Evolutionary conservation across 768 basidiomycete genomes (phyloP).

Genomic region (Leucosporidium yakuticum): DNA sequence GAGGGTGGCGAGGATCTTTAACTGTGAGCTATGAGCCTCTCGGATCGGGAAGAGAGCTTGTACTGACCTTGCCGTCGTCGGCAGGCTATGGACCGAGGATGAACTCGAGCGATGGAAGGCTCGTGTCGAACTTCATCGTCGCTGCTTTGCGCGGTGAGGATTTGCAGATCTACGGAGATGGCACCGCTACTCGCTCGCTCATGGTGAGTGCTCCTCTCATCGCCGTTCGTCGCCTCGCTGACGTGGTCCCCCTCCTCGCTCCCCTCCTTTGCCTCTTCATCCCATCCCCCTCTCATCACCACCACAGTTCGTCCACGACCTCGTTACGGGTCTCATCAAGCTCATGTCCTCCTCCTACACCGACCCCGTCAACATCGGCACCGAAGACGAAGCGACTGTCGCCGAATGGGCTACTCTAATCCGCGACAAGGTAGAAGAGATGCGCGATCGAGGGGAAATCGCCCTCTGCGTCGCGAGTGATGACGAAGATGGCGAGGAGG

Average conservation of each 20-base stretch:
- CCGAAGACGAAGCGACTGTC: constrained; percentile 91
- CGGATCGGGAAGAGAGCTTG: constrained; percentile 47
- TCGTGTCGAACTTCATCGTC: constrained; percentile 98
- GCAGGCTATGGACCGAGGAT: constrained; percentile 44
- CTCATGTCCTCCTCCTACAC: constrained; percentile 77
- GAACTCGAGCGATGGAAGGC: constrained; percentile 95
- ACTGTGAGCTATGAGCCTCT: constrained; percentile 62
- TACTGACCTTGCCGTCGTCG: background rate
- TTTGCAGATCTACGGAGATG: constrained; percentile 58
- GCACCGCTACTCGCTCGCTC: constrained; percentile 33
- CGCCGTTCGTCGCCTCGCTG: background rate
- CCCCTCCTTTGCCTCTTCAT: background rate
- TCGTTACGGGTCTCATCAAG: constrained; percentile 84
- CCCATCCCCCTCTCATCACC: constrained; percentile 80
- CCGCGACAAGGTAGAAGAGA: constrained; percentile 83
- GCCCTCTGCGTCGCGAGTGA: constrained; percentile 1
- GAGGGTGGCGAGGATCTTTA: constrained; percentile 96
- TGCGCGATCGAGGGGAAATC: constrained; percentile 69
- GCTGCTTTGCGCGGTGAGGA: constrained; percentile 94
- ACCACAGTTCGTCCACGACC: constrained; percentile 97
- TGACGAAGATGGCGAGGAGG: background rate
- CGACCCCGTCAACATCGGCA: constrained; percentile 93
- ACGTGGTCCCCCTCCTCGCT: background rate
- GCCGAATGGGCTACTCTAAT: constrained; percentile 89
- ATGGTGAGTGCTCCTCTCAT: constrained; percentile 1